Evolutionary conservation across 257 asterid species (phyloP), one percentile per base, ranked within the genome.

Genomic region (Forsythia suspensa): DNA sequence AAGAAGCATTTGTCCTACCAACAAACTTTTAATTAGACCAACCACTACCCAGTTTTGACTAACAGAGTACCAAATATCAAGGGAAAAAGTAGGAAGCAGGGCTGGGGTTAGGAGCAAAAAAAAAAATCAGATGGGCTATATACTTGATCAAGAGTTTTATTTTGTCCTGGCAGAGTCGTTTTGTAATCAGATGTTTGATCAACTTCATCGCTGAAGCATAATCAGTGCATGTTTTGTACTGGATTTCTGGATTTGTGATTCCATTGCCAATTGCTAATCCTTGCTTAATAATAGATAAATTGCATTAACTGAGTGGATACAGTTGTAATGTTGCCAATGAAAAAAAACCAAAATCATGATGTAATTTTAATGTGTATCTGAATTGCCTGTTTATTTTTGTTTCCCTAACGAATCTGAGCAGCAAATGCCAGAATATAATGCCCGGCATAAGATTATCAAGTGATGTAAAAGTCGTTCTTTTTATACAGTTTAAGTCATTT

Each of bases 351-450:
- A 29, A 29, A 1, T 29, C 34, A 29, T 1, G 16, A 13, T 15
- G 24, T 24, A 24, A 75, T 71, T 71, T 61, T 75, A 15, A 76
- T 18, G 74, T 76, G 67, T 29, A 76, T 29, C 29, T 43, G 74
- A 16, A 76, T 66, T 8, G 74, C 74, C 67, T 67, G 52, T 44
- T 67, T 76, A 34, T 65, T 67, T 16, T 67, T 46, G 68, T 76
- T 76, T 76, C 80, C 80, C 6, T 34, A 48, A 16, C 21, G 21
- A 24, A 76, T 34, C 13, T 74, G 13, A 16, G 48, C 46, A 9
- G 74, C 74, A 34, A 76, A 66, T 15, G 80, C 74, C 8, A 74
- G 80, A 44, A 76, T 76, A 15, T 76, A 76, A 34, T 76, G 80
- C 21, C 80, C 74, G 8, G 67, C 80, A 18, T 76, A 76, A 29